A percentile compares a stretch with the other conserved stretches of the same genome.
Evolutionary conservation across 495 filamentous ascomycete genomes (phyloP).

Genomic region (Xeromyces bisporus): DNA sequence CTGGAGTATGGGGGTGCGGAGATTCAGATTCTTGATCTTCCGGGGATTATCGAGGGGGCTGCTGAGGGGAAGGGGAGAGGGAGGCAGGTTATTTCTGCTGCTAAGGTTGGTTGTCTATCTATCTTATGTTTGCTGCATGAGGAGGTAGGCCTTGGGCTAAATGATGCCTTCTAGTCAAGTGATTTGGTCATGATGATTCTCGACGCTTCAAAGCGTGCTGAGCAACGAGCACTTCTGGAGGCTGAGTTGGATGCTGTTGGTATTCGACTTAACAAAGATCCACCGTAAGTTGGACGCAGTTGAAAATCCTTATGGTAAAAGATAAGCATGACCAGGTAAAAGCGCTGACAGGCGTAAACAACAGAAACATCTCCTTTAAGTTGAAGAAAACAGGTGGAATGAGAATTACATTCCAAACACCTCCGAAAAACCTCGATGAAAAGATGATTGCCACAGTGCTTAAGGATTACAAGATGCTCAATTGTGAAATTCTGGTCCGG

Average conservation of each 20-base stretch:
- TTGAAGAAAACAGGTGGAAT: constrained; percentile 91
- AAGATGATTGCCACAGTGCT: constrained; percentile 96
- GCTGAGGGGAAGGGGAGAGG: constrained; percentile 93
- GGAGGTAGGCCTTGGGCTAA: not conserved
- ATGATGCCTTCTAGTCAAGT: constrained; percentile 46
- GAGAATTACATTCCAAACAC: constrained; percentile 89
- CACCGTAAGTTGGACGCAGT: constrained; percentile 57
- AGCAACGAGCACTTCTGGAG: constrained; percentile 81
- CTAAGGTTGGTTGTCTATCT: constrained; percentile 36
- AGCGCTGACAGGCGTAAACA: not conserved
- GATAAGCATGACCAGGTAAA: too few species aligned
- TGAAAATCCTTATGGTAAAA: too few species aligned
- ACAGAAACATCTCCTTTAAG: constrained; percentile 96
- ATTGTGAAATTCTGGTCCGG: constrained; percentile 87
- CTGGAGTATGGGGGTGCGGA: constrained; percentile 97
- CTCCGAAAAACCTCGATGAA: constrained; percentile 83
- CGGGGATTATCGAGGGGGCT: constrained; percentile 97
- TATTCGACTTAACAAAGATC: constrained; percentile 81
- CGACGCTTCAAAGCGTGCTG: constrained; percentile 91
- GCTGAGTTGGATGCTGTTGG: constrained; percentile 92
- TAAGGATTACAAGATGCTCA: constrained; percentile 96
- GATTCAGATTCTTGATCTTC: constrained; percentile 95
- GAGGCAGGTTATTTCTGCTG: constrained; percentile 94
- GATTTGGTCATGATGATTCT: constrained; percentile 94
- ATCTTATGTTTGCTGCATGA: not conserved